Evolutionary conservation across 2,329 filamentous ascomycete species (phyloP), one percentile per base, ranked within the genome.

Genomic region (Ascochyta viciae-villosae): DNA sequence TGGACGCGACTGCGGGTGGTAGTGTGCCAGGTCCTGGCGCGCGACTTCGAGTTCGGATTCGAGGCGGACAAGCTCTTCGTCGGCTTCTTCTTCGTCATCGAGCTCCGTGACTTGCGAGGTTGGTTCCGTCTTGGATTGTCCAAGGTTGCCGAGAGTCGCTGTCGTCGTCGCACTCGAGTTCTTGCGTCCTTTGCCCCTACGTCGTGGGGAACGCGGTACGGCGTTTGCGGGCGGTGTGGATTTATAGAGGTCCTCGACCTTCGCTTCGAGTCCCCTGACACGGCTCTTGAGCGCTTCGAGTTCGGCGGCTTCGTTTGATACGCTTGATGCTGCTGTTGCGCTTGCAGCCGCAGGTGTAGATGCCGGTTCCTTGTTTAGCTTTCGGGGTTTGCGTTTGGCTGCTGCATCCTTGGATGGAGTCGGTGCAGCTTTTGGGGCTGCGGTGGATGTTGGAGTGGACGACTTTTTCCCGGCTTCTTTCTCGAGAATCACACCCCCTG

Each of bases 201-300:
- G 68, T 2, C 71, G 72, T 8, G 71, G 71, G 7, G 71, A 75
- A 9, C 71, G 70, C 1, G 58, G 61, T 4, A 55, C 42, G 5
- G 62, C 56, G 7, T 49, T 54, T 35, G 58, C 49, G 5, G n/a
- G 44, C 45, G 33, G 45, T n/a, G 56, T 39, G 26, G 47, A 49
- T 23, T 61, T 66, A 49, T 74, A 75, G 1, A 76, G 62, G 13
- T 74, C 67, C 49, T 76, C 73, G 6, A 76, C 73, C 46, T 74
- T 74, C 8, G 73, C 67, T 58, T 76, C 73, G 12, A 76, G 64
- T 16, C 70, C 71, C 27, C 68, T 61, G 10, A 76, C 71, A 24
- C 73, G 70, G 1, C 65, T 67, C 35, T 76, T 75, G 1, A 76
- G 62, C 2, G 73, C 72, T 61, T 75, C 71, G 15, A 76, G 63